Percentiles rank a stretch among this genome's conserved stretches.
Conservation (phyloP, 2,329 filamentous ascomycete species). For the Capronia epimyces region DNA sequence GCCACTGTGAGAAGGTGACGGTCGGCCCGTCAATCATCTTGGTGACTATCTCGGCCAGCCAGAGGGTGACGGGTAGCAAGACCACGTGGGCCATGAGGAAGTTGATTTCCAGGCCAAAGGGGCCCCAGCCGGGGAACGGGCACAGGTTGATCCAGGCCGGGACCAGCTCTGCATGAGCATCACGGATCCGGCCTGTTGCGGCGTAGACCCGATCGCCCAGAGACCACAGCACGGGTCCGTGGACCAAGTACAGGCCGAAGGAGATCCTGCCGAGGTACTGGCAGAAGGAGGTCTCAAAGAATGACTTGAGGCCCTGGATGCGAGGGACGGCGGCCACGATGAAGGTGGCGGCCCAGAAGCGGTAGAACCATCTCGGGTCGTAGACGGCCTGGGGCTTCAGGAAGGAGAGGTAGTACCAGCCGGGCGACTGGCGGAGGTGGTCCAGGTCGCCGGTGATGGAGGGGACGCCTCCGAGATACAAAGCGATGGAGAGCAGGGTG, state of each 20-base stretch:
- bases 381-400: constrained; percentile 59
- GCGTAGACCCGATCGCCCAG: constrained; percentile 61
- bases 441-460: constrained; percentile 43
- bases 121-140: constrained; percentile 52
- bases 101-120: constrained; percentile 56
- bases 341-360: constrained; percentile 57
- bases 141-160: constrained; percentile 54
- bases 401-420: constrained; percentile 32
- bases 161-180: constrained; percentile 48
- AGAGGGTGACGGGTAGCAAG: constrained; percentile 55
- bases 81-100: constrained; percentile 58
- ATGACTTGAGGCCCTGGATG: constrained; percentile 51
- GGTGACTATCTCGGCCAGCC: constrained; percentile 54
- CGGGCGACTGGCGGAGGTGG: constrained; percentile 21
- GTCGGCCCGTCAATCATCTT: constrained; percentile 56
- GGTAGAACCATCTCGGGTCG: constrained; percentile 63
- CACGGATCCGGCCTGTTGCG: constrained; percentile 52
- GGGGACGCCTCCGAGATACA: constrained; percentile 59
- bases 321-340: constrained; percentile 53
- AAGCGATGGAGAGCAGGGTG: constrained; percentile 47
- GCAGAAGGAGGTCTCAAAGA: constrained; percentile 40
- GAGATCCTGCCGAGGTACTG: constrained; percentile 46
- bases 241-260: constrained; percentile 46
- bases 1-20: constrained; percentile 53
- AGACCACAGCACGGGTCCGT: constrained; percentile 45